Conservation (phyloP, 345 rosid genomes). For the Moricandia arvensis region DNA sequence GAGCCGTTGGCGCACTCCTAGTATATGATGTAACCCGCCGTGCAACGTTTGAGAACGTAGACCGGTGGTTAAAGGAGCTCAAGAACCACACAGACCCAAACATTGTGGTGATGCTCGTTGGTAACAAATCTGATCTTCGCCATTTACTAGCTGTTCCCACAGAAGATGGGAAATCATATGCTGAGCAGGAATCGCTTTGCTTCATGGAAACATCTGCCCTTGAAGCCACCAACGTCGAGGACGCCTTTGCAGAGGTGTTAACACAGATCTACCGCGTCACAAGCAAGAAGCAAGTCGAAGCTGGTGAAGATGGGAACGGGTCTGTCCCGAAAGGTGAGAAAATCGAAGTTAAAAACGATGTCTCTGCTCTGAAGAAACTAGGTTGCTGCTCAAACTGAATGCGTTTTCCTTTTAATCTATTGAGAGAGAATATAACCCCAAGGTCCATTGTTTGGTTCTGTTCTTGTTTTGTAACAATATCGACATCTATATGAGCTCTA, state of each 20-base stretch:
- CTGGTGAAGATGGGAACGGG: slow-evolving; percentile 42
- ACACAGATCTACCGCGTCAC: slow-evolving; percentile 56
- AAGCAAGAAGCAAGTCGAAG: slow-evolving; percentile 63
- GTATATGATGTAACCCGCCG: slow-evolving; percentile 68
- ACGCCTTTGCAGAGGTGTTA: slow-evolving; percentile 38
- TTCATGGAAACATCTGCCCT: slow-evolving; percentile 42
- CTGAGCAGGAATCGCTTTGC: slow-evolving; percentile 57
- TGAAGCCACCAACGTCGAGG: not conserved
- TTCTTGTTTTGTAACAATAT: slow-evolving; percentile 29
- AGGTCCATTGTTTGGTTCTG: slow-evolving; percentile 19
- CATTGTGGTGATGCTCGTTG: slow-evolving; percentile 72
- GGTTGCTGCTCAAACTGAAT: slow-evolving; percentile 57
- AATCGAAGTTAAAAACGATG: slow-evolving; percentile 58
- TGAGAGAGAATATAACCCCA: slow-evolving; percentile 21
- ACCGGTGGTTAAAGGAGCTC: slow-evolving; percentile 67
- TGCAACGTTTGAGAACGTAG: slow-evolving; percentile 64
- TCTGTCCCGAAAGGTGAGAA: slow-evolving; percentile 56
- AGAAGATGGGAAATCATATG: slow-evolving; percentile 59
- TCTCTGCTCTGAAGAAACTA: slow-evolving; percentile 60
- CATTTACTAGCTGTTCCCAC: slow-evolving; percentile 65
- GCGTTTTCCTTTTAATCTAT: not conserved
- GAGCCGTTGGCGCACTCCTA: slow-evolving; percentile 69
- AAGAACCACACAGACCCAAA: slow-evolving; percentile 67
- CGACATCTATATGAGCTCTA: slow-evolving; percentile 26
- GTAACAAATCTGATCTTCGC: slow-evolving; percentile 66